These are phyloP conservation scores for Diospyros kaki DNA, from an alignment of 148 eudicot genomes.

Conservation along the genomic window DNA sequence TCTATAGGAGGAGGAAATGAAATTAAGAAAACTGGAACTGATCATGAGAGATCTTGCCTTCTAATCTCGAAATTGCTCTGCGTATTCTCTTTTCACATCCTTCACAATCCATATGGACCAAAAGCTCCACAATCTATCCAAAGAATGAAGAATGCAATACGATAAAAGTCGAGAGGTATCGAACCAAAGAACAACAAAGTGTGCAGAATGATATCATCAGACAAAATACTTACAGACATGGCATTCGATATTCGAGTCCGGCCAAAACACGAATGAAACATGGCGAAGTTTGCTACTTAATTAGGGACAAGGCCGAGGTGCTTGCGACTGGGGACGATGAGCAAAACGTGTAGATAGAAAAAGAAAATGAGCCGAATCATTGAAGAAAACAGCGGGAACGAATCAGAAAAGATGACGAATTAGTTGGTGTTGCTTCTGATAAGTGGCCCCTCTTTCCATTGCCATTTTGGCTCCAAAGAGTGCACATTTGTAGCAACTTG, in stretches of 20 bases:
- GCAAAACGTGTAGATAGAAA: background rate
- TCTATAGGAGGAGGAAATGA: too few relatives aligned
- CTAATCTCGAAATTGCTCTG: slow-evolving; percentile 40
- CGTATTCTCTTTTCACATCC: slow-evolving; percentile 51
- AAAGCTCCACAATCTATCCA: slow-evolving; percentile 44
- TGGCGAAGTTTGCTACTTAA: slow-evolving; percentile 6
- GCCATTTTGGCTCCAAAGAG: too few relatives aligned
- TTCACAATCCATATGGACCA: slow-evolving; percentile 58
- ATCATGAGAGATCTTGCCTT: slow-evolving; percentile 26
- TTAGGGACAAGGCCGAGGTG: background rate
- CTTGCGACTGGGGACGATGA: background rate
- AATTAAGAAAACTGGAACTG: background rate
- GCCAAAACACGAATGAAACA: slow-evolving; percentile 34
- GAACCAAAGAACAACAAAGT: background rate
- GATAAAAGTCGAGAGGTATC: too few relatives aligned
- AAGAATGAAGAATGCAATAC: too few relatives aligned
- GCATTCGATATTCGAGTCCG: slow-evolving; percentile 24
- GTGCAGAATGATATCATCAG: background rate
- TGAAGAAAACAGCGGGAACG: background rate
- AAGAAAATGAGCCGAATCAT: too few relatives aligned
- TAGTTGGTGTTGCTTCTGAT: slow-evolving; percentile 11
- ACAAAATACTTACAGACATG: slow-evolving; percentile 30
- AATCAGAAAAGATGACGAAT: slow-evolving; percentile 12
- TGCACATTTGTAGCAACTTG: slow-evolving; percentile 1
- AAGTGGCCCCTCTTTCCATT: slow-evolving; percentile 9